phyloP scores from a whole-genome alignment of 768 basidiomycete genomes.

The Hirschioporus abietinus region DNA sequence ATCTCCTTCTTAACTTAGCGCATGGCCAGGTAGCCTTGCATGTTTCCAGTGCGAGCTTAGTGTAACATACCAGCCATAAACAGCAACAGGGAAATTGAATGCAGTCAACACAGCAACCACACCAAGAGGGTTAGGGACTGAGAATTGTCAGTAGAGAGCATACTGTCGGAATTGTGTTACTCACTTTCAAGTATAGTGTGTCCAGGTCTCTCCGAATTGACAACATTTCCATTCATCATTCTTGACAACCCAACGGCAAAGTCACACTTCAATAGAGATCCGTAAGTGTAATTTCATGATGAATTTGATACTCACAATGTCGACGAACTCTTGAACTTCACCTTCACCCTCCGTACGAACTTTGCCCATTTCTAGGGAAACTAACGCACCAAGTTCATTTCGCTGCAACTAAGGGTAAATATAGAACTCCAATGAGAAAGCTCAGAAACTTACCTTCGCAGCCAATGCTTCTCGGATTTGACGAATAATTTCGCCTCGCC shows the following conservation, averaged over 20 bases:
- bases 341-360: slow-evolving; percentile 87
- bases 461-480: slow-evolving; percentile 83
- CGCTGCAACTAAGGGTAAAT: slow-evolving; percentile 38
- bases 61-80: slow-evolving; percentile 72
- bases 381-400: slow-evolving; percentile 72
- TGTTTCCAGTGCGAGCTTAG: background rate
- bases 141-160: slow-evolving; percentile 14
- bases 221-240: slow-evolving; percentile 89
- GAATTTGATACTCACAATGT: slow-evolving; percentile 59
- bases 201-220: slow-evolving; percentile 85
- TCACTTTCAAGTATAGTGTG: slow-evolving; percentile 87
- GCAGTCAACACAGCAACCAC: slow-evolving; percentile 75
- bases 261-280: slow-evolving; percentile 60
- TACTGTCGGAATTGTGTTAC: slow-evolving; percentile 7
- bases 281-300: slow-evolving; percentile 3
- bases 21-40: too few relatives aligned
- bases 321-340: slow-evolving; percentile 93
- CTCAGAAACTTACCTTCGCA: slow-evolving; percentile 50
- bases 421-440: slow-evolving; percentile 12
- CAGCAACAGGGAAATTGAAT: slow-evolving; percentile 95
- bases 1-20: too few relatives aligned
- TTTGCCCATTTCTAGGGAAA: slow-evolving; percentile 89
- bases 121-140: slow-evolving; percentile 88
- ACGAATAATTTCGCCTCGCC: slow-evolving; percentile 80
- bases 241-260: slow-evolving; percentile 90